Evolutionary conservation across 208 protist species (phyloP).

Genomic region (Herpetomonas samuelpessoai): DNA sequence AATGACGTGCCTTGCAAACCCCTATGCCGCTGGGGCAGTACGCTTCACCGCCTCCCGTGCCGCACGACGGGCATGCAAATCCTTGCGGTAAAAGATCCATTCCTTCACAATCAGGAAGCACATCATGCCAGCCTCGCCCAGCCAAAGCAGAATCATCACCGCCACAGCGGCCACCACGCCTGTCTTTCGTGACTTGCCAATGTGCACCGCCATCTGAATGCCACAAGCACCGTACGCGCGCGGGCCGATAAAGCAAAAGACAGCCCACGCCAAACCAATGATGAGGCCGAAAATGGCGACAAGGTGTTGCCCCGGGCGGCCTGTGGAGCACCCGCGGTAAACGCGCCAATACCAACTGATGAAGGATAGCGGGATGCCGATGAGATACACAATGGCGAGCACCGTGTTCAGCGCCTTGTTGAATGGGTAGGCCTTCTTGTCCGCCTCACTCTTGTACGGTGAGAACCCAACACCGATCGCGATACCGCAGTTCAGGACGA

Average conservation of each 20-base stretch:
- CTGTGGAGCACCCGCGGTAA: conserved; percentile 49
- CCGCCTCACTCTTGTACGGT: conserved; percentile 5
- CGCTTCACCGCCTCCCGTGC: too few relatives aligned
- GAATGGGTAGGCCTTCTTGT: conserved; percentile 11
- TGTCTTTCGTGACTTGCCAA: conserved; percentile 23
- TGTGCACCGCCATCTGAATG: conserved; percentile 33
- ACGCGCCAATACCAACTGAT: conserved; percentile 70
- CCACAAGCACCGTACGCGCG: conserved; percentile 45
- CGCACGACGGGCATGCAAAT: conserved; percentile 49
- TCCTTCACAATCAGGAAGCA: conserved; percentile 39
- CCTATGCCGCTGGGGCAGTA: too few relatives aligned
- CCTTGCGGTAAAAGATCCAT: conserved; percentile 67
- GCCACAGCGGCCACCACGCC: conserved; percentile 35
- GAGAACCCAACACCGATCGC: conserved; percentile 38
- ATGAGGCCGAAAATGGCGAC: conserved; percentile 54
- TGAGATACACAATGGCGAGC: conserved; percentile 48
- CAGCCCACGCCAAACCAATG: conserved; percentile 38
- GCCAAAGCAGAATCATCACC: conserved; percentile 57
- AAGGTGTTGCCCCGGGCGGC: conserved; percentile 39
- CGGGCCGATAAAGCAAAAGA: conserved; percentile 55
- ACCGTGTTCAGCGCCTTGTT: conserved; percentile 37
- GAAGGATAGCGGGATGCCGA: conserved; percentile 66
- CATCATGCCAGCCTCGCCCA: conserved; percentile 32
- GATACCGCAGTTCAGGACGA: conserved; percentile 49
- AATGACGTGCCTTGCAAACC: too few relatives aligned